Conservation (phyloP, 2,329 filamentous ascomycete species). For the Drechslerella coelobrocha region DNA sequence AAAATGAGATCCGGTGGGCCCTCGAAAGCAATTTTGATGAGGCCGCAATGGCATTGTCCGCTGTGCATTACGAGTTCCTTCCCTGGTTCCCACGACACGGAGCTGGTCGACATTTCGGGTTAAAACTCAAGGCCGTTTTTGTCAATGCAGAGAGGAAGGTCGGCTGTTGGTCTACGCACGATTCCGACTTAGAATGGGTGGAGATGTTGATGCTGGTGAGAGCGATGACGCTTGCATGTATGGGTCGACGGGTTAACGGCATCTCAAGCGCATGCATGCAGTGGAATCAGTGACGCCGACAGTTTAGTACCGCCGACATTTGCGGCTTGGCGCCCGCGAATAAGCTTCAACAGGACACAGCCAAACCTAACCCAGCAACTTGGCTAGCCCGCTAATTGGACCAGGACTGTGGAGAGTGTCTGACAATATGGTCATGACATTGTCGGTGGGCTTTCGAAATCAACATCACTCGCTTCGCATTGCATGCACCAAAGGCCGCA, state of each 20-base stretch:
- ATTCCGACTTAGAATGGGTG: not conserved
- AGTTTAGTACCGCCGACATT: conserved; percentile 25
- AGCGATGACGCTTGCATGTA: not conserved
- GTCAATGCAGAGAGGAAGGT: too few species aligned
- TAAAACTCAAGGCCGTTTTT: not conserved
- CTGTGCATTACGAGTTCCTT: conserved; percentile 39
- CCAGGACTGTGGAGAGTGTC: not conserved
- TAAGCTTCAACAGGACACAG: conserved; percentile 37
- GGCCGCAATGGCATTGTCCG: conserved; percentile 46
- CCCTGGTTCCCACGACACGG: conserved; percentile 15
- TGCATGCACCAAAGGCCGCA: conserved; percentile 18
- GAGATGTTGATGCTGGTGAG: not conserved
- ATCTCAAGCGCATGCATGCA: not conserved
- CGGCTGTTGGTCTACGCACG: too few species aligned
- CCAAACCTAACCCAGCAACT: not conserved
- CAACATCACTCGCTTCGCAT: conserved; percentile 23
- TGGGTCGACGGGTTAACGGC: conserved; percentile 44
- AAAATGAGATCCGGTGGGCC: conserved; percentile 44
- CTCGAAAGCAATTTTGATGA: conserved; percentile 46
- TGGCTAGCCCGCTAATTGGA: not conserved
- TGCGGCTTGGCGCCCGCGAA: conserved; percentile 38
- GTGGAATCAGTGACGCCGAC: conserved; percentile 1
- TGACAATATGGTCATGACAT: not conserved
- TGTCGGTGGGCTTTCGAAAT: not conserved
- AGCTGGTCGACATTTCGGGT: conserved; percentile 27